Evolutionary conservation across 2,329 filamentous ascomycete species (phyloP).

Genomic region (Huntiella savannae): DNA sequence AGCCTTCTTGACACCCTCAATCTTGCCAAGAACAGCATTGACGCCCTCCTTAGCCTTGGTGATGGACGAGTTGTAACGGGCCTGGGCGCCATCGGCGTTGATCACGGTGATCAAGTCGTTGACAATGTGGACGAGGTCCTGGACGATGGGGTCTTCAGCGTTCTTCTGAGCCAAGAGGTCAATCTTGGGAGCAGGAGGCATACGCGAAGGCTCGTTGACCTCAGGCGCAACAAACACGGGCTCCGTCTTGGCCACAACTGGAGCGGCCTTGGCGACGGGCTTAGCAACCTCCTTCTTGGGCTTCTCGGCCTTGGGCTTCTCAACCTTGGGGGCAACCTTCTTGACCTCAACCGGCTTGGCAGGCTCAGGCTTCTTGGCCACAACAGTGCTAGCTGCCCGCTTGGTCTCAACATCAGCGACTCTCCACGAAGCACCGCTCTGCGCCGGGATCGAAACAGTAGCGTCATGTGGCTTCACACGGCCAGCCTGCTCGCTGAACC

Average conservation of each 20-base stretch:
- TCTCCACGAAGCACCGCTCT: conserved; percentile 70
- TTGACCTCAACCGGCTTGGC: conserved; percentile 15
- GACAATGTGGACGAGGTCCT: conserved; percentile 84
- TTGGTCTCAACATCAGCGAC: conserved; percentile 44
- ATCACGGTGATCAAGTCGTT: conserved; percentile 91
- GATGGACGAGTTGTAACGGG: conserved; percentile 61
- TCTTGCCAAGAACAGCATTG: conserved; percentile 56
- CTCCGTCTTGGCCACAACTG: conserved; percentile 12
- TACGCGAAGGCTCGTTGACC: conserved; percentile 45
- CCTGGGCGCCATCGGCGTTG: conserved; percentile 64
- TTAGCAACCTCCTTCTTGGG: conserved; percentile 16
- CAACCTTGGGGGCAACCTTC: conserved; percentile 16
- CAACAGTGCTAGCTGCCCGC: conserved; percentile 37
- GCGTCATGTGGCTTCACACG: conserved; percentile 37
- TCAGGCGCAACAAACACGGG: conserved; percentile 35
- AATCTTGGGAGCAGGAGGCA: conserved; percentile 48
- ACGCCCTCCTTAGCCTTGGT: conserved; percentile 74
- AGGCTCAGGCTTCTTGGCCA: conserved; percentile 16
- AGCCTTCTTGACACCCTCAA: conserved; percentile 51
- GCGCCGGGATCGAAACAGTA: conserved; percentile 64
- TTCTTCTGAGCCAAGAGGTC: conserved; percentile 59
- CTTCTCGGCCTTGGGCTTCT: conserved; percentile 15
- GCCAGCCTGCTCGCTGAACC: conserved; percentile 44
- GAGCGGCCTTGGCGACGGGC: conserved; percentile 16
- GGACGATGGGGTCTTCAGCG: conserved; percentile 69